Evolutionary conservation across 2,329 filamentous ascomycete species (phyloP).

Genomic region (Talaromyces sp.): DNA sequence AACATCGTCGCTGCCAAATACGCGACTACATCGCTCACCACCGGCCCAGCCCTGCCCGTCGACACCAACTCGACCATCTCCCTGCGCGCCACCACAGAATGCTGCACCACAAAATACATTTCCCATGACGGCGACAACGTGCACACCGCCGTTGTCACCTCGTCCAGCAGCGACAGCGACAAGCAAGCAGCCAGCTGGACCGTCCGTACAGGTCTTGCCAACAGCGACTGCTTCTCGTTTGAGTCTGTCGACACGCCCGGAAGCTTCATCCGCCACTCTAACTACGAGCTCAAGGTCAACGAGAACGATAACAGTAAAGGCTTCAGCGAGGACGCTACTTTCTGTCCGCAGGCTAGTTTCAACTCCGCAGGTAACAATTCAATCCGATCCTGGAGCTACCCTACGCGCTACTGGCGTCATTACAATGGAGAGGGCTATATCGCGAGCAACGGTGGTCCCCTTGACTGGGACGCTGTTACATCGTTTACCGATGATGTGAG

Average conservation of each 20-base stretch:
- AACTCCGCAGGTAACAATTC: slow-evolving; percentile 15
- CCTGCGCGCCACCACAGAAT: slow-evolving; percentile 1
- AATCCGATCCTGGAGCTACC: slow-evolving; percentile 9
- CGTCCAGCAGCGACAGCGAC: not conserved
- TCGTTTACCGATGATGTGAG: slow-evolving; percentile 7
- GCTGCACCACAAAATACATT: slow-evolving; percentile 5
- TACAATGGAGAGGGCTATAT: slow-evolving; percentile 2
- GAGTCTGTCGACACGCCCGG: slow-evolving; percentile 8
- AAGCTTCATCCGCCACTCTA: slow-evolving; percentile 9
- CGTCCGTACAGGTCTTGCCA: slow-evolving; percentile 6
- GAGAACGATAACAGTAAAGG: slow-evolving; percentile 5
- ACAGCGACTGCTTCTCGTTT: slow-evolving; percentile 10
- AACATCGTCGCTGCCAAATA: slow-evolving; percentile 7
- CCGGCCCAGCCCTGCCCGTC: slow-evolving; percentile 2
- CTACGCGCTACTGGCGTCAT: slow-evolving; percentile 7
- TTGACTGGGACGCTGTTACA: not conserved
- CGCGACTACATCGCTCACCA: slow-evolving; percentile 1
- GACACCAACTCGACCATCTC: not conserved
- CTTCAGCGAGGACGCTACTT: slow-evolving; percentile 7
- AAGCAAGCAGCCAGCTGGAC: slow-evolving; percentile 8
- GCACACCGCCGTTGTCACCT: slow-evolving; percentile 3
- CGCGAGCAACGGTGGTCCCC: slow-evolving; percentile 7
- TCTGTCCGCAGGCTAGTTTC: slow-evolving; percentile 4
- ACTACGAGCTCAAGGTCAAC: slow-evolving; percentile 4
- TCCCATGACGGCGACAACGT: slow-evolving; percentile 4